phyloP scores from a whole-genome alignment of 208 protist species.

The Leishmania aethiopica region DNA sequence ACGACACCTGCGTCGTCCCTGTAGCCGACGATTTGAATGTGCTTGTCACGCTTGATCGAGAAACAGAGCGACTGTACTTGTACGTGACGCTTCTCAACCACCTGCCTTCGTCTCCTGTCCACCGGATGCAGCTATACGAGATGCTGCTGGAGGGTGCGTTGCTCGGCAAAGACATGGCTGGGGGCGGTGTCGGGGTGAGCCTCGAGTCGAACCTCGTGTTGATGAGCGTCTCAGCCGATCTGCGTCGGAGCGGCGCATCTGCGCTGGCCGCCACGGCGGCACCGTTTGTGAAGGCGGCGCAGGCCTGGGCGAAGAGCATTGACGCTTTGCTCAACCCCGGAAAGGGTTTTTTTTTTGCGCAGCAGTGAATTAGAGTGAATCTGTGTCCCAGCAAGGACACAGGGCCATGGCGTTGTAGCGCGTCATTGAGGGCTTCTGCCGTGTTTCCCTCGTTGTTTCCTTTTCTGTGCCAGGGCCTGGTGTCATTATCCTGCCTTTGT shows the following conservation, averaged over 20 bases:
- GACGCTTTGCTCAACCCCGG: constrained; percentile 4
- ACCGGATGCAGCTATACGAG: constrained; percentile 68
- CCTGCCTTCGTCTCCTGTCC: constrained; percentile 40
- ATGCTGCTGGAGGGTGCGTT: constrained; percentile 72
- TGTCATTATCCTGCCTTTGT: not conserved
- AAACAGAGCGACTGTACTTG: constrained; percentile 69
- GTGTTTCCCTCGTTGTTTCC: not conserved
- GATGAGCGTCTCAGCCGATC: constrained; percentile 68
- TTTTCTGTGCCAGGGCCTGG: not conserved
- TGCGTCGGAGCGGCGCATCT: constrained; percentile 48
- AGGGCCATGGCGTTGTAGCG: not conserved
- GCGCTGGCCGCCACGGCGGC: constrained; percentile 49
- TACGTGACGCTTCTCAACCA: constrained; percentile 75
- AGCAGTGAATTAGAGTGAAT: not conserved
- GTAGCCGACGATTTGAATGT: constrained; percentile 41
- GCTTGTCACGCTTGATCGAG: constrained; percentile 76
- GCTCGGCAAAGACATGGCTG: constrained; percentile 80
- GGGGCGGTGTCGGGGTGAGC: constrained; percentile 74
- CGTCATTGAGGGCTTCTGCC: not conserved
- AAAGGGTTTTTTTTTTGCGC: not conserved
- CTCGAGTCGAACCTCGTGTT: constrained; percentile 65
- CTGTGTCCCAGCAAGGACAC: not conserved
- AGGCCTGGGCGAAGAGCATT: constrained; percentile 38
- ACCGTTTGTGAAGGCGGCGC: constrained; percentile 57
- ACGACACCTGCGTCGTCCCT: constrained; percentile 69